phyloP scores from a whole-genome alignment of 23 red algal genomes.

The Agarophyton chilense region DNA sequence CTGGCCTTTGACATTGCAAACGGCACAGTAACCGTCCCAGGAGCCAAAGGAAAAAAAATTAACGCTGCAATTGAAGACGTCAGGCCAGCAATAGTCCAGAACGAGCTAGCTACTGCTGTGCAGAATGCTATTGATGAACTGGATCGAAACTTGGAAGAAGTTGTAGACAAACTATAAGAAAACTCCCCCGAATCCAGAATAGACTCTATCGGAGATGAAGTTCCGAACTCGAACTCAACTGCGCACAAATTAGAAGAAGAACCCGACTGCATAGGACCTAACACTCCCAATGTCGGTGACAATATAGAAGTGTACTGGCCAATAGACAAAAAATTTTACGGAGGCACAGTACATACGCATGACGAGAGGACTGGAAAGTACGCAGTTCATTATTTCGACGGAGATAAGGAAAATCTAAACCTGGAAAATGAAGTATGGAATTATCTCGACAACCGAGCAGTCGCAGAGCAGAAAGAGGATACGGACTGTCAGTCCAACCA shows the following conservation, averaged over 20 bases:
- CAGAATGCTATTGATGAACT: too few species aligned
- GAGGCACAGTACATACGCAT: background rate
- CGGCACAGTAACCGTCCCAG: slow-evolving; percentile 3
- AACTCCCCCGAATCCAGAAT: too few species aligned
- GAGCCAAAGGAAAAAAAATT: background rate
- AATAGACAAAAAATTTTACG: background rate
- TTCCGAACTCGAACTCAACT: too few species aligned
- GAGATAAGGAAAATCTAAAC: slow-evolving; percentile 1
- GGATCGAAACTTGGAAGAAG: too few species aligned
- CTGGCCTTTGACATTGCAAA: background rate
- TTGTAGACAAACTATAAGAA: too few species aligned
- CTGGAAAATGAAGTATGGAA: background rate
- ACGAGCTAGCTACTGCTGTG: too few species aligned
- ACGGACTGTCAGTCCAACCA: too few species aligned
- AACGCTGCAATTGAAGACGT: too few species aligned
- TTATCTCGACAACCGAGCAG: too few species aligned
- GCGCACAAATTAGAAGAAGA: background rate
- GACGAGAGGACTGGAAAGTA: background rate
- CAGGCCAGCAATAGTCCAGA: too few species aligned
- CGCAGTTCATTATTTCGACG: slow-evolving; percentile 1
- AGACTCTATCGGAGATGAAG: too few species aligned
- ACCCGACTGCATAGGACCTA: background rate
- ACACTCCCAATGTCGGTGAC: background rate
- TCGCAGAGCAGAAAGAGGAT: too few species aligned
- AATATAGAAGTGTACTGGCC: slow-evolving; percentile 8